These are phyloP conservation scores for Gossypium gossypioides DNA, from an alignment of 441 rosid species.

Conservation along the genomic window DNA sequence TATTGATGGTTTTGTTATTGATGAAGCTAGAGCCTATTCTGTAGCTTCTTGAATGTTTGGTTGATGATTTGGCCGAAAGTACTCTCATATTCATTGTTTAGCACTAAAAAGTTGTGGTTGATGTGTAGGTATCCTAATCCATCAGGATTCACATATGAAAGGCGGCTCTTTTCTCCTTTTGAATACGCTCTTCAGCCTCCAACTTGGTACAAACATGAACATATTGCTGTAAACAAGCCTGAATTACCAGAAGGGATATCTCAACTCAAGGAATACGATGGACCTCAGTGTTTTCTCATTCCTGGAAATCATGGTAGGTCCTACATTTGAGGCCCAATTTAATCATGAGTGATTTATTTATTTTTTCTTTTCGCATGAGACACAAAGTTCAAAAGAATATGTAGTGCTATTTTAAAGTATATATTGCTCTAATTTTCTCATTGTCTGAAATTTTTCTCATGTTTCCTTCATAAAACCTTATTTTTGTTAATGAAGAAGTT, in stretches of 20 bases:
- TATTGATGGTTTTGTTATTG: not conserved
- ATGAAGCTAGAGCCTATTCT: not conserved
- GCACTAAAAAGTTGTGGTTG: slow-evolving; percentile 1
- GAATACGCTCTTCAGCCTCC: slow-evolving; percentile 98
- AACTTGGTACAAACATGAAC: slow-evolving; percentile 58
- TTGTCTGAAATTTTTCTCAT: not conserved
- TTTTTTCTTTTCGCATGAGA: not conserved
- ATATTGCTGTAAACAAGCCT: slow-evolving; percentile 77
- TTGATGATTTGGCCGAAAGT: not conserved
- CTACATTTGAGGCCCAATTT: slow-evolving; percentile 20
- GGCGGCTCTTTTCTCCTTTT: slow-evolving; percentile 82
- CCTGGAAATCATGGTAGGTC: slow-evolving; percentile 97
- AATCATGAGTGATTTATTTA: not conserved
- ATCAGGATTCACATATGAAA: slow-evolving; percentile 77
- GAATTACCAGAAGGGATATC: slow-evolving; percentile 65
- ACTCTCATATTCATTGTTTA: not conserved
- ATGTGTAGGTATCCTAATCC: slow-evolving; percentile 91
- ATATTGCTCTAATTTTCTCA: not conserved
- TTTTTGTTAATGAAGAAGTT: slow-evolving; percentile 3
- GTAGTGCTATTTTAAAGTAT: not conserved
- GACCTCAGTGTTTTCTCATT: slow-evolving; percentile 86
- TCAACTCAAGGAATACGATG: slow-evolving; percentile 68
- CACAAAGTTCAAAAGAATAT: not conserved
- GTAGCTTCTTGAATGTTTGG: not conserved
- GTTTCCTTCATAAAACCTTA: not conserved